phyloP scores from a whole-genome alignment of 345 rosid species.

The Lagerstroemia speciosa region DNA sequence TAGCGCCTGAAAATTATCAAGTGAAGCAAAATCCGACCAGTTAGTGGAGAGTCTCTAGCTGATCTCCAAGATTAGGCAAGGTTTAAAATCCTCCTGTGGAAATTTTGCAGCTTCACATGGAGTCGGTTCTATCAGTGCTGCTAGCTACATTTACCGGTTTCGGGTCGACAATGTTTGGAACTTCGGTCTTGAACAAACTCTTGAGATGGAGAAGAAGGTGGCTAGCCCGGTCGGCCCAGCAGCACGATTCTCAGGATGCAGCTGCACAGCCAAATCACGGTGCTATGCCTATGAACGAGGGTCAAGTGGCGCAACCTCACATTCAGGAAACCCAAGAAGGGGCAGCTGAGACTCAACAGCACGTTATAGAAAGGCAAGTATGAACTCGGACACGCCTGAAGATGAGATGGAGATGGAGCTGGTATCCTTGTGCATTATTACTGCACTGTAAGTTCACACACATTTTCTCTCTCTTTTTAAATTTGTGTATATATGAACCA shows the following conservation, averaged over 20 bases:
- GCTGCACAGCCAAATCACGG: conserved; percentile 16
- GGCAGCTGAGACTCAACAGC: not conserved
- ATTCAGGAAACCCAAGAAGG: not conserved
- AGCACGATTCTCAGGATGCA: conserved; percentile 12
- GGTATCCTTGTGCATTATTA: not conserved
- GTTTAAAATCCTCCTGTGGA: not conserved
- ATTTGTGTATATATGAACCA: too few species aligned
- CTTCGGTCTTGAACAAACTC: conserved; percentile 40
- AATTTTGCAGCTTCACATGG: conserved; percentile 49
- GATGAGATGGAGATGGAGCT: not conserved
- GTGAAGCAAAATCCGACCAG: not conserved
- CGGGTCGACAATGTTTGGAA: conserved; percentile 58
- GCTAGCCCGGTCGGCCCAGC: conserved; percentile 17
- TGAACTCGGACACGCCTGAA: not conserved
- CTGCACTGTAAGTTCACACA: too few species aligned
- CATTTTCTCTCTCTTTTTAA: too few species aligned
- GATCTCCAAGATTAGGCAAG: not conserved
- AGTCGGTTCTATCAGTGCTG: conserved; percentile 54
- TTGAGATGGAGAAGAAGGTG: conserved; percentile 27
- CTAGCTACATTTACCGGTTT: conserved; percentile 72
- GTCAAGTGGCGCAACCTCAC: not conserved
- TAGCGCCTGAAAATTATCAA: too few species aligned
- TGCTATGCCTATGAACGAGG: not conserved
- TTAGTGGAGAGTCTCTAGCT: not conserved
- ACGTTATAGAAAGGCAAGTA: not conserved